A percentile compares a stretch with the other conserved stretches of the same genome.
phyloP scores from a whole-genome alignment of 306 rosid genomes.

The Trichosanthes cucumerina region DNA sequence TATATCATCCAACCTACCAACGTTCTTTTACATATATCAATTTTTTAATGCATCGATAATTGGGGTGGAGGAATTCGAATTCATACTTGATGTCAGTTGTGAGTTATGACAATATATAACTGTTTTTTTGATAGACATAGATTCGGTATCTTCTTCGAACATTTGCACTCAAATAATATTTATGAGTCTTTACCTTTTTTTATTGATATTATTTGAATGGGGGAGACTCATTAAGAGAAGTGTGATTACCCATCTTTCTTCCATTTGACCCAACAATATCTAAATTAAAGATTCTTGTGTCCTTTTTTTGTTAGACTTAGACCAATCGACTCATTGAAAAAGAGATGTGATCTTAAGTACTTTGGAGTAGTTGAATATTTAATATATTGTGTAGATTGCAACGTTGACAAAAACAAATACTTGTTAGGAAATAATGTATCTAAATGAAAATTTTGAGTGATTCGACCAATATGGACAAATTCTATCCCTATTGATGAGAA shows the following conservation, averaged over 20 bases:
- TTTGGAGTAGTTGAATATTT: not conserved
- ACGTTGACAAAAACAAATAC: not conserved
- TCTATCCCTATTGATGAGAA: not conserved
- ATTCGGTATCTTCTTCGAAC: not conserved
- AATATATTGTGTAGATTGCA: not conserved
- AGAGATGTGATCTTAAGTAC: not conserved
- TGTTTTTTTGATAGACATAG: too few relatives aligned
- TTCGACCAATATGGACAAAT: not conserved
- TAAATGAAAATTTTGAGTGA: not conserved
- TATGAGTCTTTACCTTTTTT: not conserved
- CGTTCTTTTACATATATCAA: too few relatives aligned
- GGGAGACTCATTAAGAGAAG: not conserved
- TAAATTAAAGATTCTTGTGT: not conserved
- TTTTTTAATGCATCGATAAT: too few relatives aligned
- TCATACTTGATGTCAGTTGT: too few relatives aligned
- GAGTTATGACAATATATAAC: too few relatives aligned
- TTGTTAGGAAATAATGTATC: not conserved
- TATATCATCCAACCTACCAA: not conserved
- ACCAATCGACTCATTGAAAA: not conserved
- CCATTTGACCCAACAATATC: not conserved
- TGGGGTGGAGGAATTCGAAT: too few relatives aligned
- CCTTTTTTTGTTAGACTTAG: not conserved
- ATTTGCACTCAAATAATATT: not conserved
- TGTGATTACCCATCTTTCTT: not conserved
- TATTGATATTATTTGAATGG: not conserved